Evolutionary conservation across 148 eudicot genomes (phyloP).

Genomic region (Chenopodium suecicum): DNA sequence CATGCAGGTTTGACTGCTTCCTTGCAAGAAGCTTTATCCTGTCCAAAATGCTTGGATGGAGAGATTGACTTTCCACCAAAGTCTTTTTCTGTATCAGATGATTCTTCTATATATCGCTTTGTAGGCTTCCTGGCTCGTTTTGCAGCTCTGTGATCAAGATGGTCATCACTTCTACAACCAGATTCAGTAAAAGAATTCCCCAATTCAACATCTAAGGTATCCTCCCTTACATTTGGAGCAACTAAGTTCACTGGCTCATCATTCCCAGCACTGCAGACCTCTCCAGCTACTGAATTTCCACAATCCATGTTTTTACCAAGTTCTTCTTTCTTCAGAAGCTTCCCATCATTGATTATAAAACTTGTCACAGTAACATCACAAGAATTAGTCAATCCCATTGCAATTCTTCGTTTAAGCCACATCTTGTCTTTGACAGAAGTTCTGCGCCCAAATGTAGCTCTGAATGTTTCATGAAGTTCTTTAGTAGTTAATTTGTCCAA

Average conservation of each 20-base stretch:
- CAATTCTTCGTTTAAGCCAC: conserved; percentile 95
- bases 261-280: conserved; percentile 33
- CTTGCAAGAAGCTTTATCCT: conserved; percentile 29
- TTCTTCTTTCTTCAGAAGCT: conserved; percentile 49
- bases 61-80: conserved; percentile 43
- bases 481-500: conserved; percentile 72
- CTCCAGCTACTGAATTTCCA: conserved; percentile 42
- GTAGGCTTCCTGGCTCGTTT: conserved; percentile 96
- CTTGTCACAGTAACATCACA: conserved; percentile 73
- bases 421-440: conserved; percentile 90
- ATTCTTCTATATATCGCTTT: conserved; percentile 86
- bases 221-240: conserved; percentile 33
- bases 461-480: conserved; percentile 94
- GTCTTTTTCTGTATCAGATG: conserved; percentile 66
- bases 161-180: conserved; percentile 46
- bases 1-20: conserved; percentile 36
- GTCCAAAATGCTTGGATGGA: conserved; percentile 38
- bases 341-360: conserved; percentile 57
- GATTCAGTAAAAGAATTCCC: conserved; percentile 36
- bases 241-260: conserved; percentile 23
- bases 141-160: conserved; percentile 44
- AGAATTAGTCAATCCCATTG: conserved; percentile 91
- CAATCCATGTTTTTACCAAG: conserved; percentile 28
- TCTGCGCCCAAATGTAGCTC: conserved; percentile 91
- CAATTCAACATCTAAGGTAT: conserved; percentile 27